Percentiles rank a stretch among this genome's conserved stretches.
Conservation (phyloP, 768 basidiomycete genomes). For the Suillus alpinus region DNA sequence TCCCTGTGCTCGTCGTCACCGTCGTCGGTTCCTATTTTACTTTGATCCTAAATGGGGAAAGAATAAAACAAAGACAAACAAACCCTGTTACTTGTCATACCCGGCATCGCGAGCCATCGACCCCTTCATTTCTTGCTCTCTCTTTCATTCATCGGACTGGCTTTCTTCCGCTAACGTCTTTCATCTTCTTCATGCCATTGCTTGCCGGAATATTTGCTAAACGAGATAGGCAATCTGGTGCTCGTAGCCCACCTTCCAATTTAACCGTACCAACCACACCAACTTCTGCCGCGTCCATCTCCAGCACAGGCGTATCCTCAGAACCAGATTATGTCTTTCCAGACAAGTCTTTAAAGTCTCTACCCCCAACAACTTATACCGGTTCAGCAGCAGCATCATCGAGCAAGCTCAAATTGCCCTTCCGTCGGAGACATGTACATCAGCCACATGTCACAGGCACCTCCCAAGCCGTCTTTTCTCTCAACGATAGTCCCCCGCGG, state of each 20-base stretch:
- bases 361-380: constrained; percentile 18
- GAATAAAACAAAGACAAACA: not conserved
- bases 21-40: not conserved
- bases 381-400: constrained; percentile 32
- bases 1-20: not conserved
- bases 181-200: constrained; percentile 24
- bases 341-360: constrained; percentile 15
- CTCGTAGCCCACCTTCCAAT: constrained; percentile 3
- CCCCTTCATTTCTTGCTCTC: constrained; percentile 14
- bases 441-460: constrained; percentile 10
- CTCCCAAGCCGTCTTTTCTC: constrained; percentile 11
- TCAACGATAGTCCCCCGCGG: constrained; percentile 27
- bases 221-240: constrained; percentile 16
- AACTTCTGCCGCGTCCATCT: constrained; percentile 13
- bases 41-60: not conserved
- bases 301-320: constrained; percentile 18
- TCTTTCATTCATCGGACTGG: constrained; percentile 10
- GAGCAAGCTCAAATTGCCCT: constrained; percentile 44
- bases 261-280: constrained; percentile 3
- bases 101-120: constrained; percentile 2
- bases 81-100: not conserved
- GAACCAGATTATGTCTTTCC: constrained; percentile 34
- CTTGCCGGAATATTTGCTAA: constrained; percentile 28
- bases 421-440: constrained; percentile 35
- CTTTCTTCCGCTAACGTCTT: constrained; percentile 8